A percentile compares a stretch with the other conserved stretches of the same genome.
These are phyloP conservation scores for Neoboletus subvelutipes DNA, from an alignment of 768 basidiomycete species.

Conservation along the genomic window DNA sequence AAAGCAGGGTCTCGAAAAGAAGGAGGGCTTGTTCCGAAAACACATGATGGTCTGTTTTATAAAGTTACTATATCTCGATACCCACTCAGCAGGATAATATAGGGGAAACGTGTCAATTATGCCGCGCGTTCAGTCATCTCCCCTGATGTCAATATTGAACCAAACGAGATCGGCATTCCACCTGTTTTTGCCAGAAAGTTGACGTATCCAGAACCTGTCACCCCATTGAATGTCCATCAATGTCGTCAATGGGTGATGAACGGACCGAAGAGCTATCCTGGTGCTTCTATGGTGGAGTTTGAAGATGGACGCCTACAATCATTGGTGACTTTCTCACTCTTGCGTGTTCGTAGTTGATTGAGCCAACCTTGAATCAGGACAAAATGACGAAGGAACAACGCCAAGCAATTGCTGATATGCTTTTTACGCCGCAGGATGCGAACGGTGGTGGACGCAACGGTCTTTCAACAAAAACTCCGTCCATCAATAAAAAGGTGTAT, in stretches of 20 bases:
- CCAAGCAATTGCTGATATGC: constrained; percentile 92
- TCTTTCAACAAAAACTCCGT: constrained; percentile 72
- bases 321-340: constrained; percentile 47
- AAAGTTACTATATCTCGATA: background rate
- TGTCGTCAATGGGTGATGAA: constrained; percentile 88
- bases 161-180: constrained; percentile 97
- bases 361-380: constrained; percentile 51
- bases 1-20: constrained; percentile 97
- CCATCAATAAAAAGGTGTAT: constrained; percentile 96
- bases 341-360: background rate
- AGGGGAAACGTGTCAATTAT: constrained; percentile 99
- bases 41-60: constrained; percentile 89
- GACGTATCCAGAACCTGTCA: constrained; percentile 98
- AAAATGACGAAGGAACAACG: constrained; percentile 85
- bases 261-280: constrained; percentile 86
- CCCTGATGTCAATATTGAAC: constrained; percentile 98
- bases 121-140: constrained; percentile 99
- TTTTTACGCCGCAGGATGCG: constrained; percentile 86
- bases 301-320: constrained; percentile 90
- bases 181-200: constrained; percentile 96
- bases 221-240: constrained; percentile 83
- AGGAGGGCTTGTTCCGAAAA: constrained; percentile 96
- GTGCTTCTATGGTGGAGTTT: constrained; percentile 91
- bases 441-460: constrained; percentile 46
- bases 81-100: constrained; percentile 1